Percentiles rank a stretch among this genome's conserved stretches.
phyloP scores from a whole-genome alignment of 2,329 filamentous ascomycete genomes.

The Xylariaceae sp. region DNA sequence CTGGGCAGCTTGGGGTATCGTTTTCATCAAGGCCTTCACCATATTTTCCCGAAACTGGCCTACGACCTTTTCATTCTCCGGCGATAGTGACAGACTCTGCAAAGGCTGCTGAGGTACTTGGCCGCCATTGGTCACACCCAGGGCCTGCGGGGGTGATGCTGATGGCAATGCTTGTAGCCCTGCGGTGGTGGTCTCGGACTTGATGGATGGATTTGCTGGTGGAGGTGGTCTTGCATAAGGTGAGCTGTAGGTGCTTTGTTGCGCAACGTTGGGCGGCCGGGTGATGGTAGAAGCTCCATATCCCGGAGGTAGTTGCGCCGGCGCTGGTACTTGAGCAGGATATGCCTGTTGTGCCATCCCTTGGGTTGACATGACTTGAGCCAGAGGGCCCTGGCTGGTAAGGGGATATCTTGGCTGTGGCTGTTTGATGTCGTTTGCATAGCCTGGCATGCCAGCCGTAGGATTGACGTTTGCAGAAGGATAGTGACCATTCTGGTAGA shows the following conservation, averaged over 20 bases:
- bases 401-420: slow-evolving; percentile 15
- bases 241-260: slow-evolving; percentile 25
- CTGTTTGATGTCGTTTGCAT: slow-evolving; percentile 16
- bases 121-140: no score
- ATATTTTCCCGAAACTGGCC: slow-evolving; percentile 23
- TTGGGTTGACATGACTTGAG: slow-evolving; percentile 15
- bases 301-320: slow-evolving; percentile 21
- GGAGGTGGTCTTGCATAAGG: slow-evolving; percentile 25
- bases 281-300: slow-evolving; percentile 16
- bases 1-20: slow-evolving; percentile 19
- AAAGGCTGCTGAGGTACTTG: slow-evolving; percentile 5
- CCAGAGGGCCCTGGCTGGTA: slow-evolving; percentile 15
- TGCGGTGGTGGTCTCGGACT: slow-evolving; percentile 12
- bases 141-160: no score
- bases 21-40: slow-evolving; percentile 19
- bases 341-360: slow-evolving; percentile 17
- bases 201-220: slow-evolving; percentile 16
- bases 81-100: slow-evolving; percentile 12
- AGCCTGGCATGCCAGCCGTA: slow-evolving; percentile 15
- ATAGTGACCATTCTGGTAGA: slow-evolving; percentile 24
- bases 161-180: slow-evolving; percentile 13
- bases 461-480: slow-evolving; percentile 16
- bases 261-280: slow-evolving; percentile 17
- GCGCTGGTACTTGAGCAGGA: slow-evolving; percentile 19
- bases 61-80: slow-evolving; percentile 24